These are phyloP conservation scores for Beauveria bassiana DNA, from an alignment of 2,329 filamentous ascomycete genomes.

Conservation along the genomic window DNA sequence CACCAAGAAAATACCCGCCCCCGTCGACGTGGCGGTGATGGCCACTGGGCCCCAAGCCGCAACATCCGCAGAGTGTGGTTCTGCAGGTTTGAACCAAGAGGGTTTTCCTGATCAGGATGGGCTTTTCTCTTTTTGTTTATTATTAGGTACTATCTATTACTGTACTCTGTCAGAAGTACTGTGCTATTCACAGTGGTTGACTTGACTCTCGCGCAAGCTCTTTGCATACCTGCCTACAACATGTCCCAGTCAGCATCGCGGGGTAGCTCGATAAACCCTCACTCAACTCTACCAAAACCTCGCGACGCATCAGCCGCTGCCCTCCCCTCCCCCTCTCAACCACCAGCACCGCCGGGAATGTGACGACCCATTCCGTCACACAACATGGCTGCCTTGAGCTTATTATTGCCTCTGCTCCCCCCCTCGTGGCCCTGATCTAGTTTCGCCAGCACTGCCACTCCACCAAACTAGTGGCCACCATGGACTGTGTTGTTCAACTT, in stretches of 20 bases:
- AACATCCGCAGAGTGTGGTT: not conserved
- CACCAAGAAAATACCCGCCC: not conserved
- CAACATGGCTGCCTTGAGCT: conserved; percentile 2
- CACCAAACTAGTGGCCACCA: conserved; percentile 4
- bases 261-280: not conserved
- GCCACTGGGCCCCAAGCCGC: conserved; percentile 1
- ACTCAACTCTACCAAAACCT: not conserved
- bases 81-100: not conserved
- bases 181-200: not conserved
- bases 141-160: not conserved
- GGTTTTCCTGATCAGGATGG: not conserved
- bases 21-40: conserved; percentile 5
- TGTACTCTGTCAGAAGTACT: too few species aligned
- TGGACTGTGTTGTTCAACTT: not conserved
- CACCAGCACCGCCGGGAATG: not conserved
- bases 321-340: not conserved
- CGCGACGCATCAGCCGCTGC: not conserved
- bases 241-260: not conserved
- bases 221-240: not conserved
- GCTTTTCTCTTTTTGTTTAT: not conserved
- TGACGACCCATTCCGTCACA: conserved; percentile 5
- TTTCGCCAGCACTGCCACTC: conserved; percentile 8
- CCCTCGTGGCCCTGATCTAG: not conserved
- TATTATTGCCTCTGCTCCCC: not conserved
- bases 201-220: not conserved